Evolutionary conservation across 78 protist species (phyloP), one percentile per base, ranked within the genome.

Genomic region (Cavenderia fasciculata): DNA sequence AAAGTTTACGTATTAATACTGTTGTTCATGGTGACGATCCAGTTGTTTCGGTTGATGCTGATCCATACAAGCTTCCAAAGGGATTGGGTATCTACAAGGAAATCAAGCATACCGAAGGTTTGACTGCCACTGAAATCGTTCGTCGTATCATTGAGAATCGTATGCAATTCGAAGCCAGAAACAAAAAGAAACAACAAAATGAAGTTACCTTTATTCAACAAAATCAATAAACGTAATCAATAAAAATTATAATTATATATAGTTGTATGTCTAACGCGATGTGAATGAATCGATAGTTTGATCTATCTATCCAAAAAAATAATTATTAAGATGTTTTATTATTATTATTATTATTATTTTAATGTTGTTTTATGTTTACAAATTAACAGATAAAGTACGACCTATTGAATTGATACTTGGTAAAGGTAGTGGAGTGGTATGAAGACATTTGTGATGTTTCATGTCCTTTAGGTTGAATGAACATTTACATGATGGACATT

Each of bases 1-100:
- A 69, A 12, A 12, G 61, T 25, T 31, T 96, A 47, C 90, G 85
- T 11, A 74, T 96, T 70, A 27, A 79, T 19, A 68, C 66, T 29
- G 98, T 97, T 31, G 95, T 85, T 7, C 97, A 87, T 62, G 98
- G 98, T 57, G 90, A 82, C 54, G 90, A 82, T 29, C 90, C 74
- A 52, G 90, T 61, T 29, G 77, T 73, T 34, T 27, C 68, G 0
- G 44, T 49, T 12, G 92, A 86, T 52, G 87, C 69, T 33, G 94
- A 82, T 47, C 87, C 94, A 74, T 90, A 90, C 61, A 74, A 59
- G 19, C 19, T 90, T 12, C 75, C 94, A 49, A 90, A 78, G 59
- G 69, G 56, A 57, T 36, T 90, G 79, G 79, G 84, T 43, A 90
- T 90, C 57, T 90, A 90, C 74, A 56, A 90, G 36, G 85, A 74